A percentile compares a stretch with the other conserved stretches of the same genome.
Evolutionary conservation across 257 asterid genomes (phyloP).

Genomic region (Nicotiana tomentosiformis): DNA sequence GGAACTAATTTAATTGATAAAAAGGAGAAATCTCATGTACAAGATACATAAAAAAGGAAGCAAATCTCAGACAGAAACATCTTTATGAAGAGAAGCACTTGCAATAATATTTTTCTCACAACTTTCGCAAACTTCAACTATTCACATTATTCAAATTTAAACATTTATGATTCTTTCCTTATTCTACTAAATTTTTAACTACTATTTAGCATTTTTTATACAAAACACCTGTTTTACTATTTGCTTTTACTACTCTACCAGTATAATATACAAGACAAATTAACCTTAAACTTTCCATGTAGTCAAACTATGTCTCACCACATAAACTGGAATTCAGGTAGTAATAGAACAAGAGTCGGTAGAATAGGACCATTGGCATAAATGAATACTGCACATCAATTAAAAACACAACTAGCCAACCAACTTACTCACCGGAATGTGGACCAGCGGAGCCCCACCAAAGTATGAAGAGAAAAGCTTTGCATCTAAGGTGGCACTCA

Average conservation of each 20-base stretch:
- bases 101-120: not conserved
- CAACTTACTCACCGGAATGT: conserved; percentile 61
- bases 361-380: not conserved
- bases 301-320: not conserved
- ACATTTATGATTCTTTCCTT: not conserved
- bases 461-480: conserved; percentile 88
- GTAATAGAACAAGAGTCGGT: not conserved
- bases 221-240: not conserved
- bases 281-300: not conserved
- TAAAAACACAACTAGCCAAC: not conserved
- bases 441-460: conserved; percentile 66
- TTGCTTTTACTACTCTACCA: not conserved
- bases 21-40: not conserved
- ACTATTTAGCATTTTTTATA: not conserved
- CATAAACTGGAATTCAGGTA: not conserved
- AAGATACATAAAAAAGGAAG: not conserved
- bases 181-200: not conserved
- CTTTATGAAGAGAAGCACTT: not conserved
- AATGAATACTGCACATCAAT: not conserved
- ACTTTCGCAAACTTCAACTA: not conserved
- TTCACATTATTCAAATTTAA: not conserved
- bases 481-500: conserved; percentile 98
- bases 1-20: not conserved
- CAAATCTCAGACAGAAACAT: not conserved
- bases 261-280: not conserved